These are phyloP conservation scores for Rhynchospora breviuscula DNA, from an alignment of 176 grass and related monocot genomes.

Conservation along the genomic window DNA sequence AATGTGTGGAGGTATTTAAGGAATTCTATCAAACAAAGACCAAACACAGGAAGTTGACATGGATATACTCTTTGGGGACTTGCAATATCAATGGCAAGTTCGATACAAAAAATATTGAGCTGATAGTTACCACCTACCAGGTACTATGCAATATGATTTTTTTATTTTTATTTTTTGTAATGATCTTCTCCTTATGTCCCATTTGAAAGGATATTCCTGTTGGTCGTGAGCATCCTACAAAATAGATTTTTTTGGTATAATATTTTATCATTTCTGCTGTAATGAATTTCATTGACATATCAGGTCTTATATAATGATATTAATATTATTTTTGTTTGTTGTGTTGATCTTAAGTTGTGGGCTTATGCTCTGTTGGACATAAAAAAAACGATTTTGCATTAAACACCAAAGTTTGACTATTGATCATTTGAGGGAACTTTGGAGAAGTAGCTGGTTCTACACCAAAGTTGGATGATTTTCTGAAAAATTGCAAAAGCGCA, in stretches of 20 bases:
- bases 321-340: background rate
- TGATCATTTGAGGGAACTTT: background rate
- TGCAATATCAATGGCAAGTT: conserved; percentile 86
- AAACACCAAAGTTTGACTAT: background rate
- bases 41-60: conserved; percentile 89
- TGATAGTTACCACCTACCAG: conserved; percentile 95
- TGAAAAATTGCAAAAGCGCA: background rate
- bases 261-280: background rate
- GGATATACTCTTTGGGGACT: conserved; percentile 98
- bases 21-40: conserved; percentile 91
- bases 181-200: background rate
- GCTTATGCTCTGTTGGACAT: background rate
- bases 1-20: conserved; percentile 89
- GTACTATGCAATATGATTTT: conserved; percentile 12
- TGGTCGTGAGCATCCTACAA: background rate
- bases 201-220: background rate
- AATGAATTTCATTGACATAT: background rate
- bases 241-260: background rate
- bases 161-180: background rate
- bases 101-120: conserved; percentile 65
- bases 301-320: background rate
- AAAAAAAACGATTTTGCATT: background rate
- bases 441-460: background rate
- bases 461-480: background rate
- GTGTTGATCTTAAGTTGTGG: background rate